Percentiles rank a stretch among this genome's conserved stretches.
phyloP scores from a whole-genome alignment of 2,329 filamentous ascomycete genomes.

The Monosporascus sp. region DNA sequence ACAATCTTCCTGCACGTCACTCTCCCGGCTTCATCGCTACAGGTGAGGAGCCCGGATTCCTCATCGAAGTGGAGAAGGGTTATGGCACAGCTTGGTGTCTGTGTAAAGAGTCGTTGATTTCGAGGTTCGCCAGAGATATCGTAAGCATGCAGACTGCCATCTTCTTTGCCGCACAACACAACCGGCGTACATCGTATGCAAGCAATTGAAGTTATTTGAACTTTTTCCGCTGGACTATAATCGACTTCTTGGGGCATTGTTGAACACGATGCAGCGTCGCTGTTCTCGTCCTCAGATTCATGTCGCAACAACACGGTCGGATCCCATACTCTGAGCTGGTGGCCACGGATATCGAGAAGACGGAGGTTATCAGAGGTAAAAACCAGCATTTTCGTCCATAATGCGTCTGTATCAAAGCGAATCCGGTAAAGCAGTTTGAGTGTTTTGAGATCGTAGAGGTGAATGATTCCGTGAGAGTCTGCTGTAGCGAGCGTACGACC shows the following conservation, averaged over 20 bases:
- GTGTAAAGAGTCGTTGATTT: conserved; percentile 10
- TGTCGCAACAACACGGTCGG: conserved; percentile 15
- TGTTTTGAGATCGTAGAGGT: conserved; percentile 22
- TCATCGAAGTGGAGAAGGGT: conserved; percentile 13
- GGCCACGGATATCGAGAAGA: conserved; percentile 15
- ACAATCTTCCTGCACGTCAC: conserved; percentile 9
- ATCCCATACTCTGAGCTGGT: conserved; percentile 19
- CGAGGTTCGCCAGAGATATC: conserved; percentile 9
- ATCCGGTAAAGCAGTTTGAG: conserved; percentile 13
- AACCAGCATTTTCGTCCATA: conserved; percentile 5
- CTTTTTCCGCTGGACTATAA: neutral
- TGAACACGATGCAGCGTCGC: conserved; percentile 6
- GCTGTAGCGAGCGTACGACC: conserved; percentile 23
- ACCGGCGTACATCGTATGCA: neutral
- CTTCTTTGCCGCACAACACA: conserved; percentile 14
- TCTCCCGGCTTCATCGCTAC: conserved; percentile 7
- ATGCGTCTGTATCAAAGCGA: conserved; percentile 1
- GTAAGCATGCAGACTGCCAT: conserved; percentile 15
- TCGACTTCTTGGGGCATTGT: conserved; percentile 6
- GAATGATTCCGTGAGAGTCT: conserved; percentile 17
- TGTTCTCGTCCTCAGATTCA: conserved; percentile 11
- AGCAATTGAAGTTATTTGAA: conserved; percentile 11
- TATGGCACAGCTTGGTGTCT: neutral
- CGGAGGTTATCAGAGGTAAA: conserved; percentile 15
- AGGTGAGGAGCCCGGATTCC: conserved; percentile 3